These are phyloP conservation scores for Mycogone perniciosa DNA, from an alignment of 2,329 filamentous ascomycete species.

Conservation along the genomic window DNA sequence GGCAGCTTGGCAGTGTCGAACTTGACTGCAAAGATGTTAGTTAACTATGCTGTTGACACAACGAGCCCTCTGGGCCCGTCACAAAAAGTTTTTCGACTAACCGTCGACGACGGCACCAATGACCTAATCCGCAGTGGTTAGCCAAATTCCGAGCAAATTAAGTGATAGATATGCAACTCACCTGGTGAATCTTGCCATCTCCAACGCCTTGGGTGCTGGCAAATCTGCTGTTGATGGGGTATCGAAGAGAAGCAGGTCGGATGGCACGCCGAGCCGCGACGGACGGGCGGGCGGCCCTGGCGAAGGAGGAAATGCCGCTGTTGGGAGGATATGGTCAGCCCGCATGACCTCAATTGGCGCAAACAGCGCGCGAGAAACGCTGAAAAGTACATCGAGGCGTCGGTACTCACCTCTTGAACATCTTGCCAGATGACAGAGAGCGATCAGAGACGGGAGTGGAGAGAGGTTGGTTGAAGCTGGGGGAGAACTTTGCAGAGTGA, in stretches of 20 bases:
- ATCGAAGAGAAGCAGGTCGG: slow-evolving; percentile 50
- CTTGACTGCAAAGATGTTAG: slow-evolving; percentile 63
- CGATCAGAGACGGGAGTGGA: slow-evolving; percentile 54
- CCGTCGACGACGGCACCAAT: slow-evolving; percentile 99
- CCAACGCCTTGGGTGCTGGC: slow-evolving; percentile 53
- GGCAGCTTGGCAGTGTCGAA: slow-evolving; percentile 92
- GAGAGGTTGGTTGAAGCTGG: slow-evolving; percentile 46
- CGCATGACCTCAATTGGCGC: slow-evolving; percentile 47
- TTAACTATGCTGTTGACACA: background rate
- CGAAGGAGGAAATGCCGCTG: slow-evolving; percentile 62
- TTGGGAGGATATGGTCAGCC: slow-evolving; percentile 31
- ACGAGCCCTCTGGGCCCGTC: background rate
- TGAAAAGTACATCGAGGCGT: slow-evolving; percentile 24
- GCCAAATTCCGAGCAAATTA: slow-evolving; percentile 14
- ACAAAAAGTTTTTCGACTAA: slow-evolving; percentile 44
- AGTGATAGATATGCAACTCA: slow-evolving; percentile 29
- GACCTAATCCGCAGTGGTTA: slow-evolving; percentile 63
- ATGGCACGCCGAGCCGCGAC: slow-evolving; percentile 54
- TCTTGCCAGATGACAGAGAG: slow-evolving; percentile 66
- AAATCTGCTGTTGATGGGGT: slow-evolving; percentile 50
- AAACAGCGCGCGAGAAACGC: slow-evolving; percentile 16
- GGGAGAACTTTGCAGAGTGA: slow-evolving; percentile 44
- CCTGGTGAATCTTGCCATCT: slow-evolving; percentile 65
- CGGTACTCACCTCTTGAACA: slow-evolving; percentile 72
- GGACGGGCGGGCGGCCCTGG: slow-evolving; percentile 56